These are phyloP conservation scores for Wickerhamomyces hampshirensis DNA, from an alignment of 805 yeast species.

Conservation along the genomic window DNA sequence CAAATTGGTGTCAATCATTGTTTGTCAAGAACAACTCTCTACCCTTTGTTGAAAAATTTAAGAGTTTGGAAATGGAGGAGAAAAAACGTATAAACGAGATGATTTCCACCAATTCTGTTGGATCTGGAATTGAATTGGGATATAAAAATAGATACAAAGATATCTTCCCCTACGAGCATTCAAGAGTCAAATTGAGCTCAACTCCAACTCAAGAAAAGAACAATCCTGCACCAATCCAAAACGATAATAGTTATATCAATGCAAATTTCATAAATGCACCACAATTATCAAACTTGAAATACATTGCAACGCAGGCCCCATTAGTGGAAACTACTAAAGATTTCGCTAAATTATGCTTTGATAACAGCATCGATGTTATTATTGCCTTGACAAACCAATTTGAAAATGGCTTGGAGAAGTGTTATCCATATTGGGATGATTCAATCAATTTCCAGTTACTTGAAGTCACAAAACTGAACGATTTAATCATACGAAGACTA, in stretches of 20 bases:
- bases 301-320: constrained; percentile 93
- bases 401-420: constrained; percentile 78
- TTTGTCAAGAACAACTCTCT: constrained; percentile 21
- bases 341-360: constrained; percentile 75
- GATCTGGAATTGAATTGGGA: constrained; percentile 59
- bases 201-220: constrained; percentile 27
- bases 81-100: constrained; percentile 52
- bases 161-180: constrained; percentile 64
- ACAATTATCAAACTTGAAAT: constrained; percentile 30
- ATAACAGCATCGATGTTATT: constrained; percentile 59
- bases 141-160: constrained; percentile 76
- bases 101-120: constrained; percentile 22
- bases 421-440: constrained; percentile 81
- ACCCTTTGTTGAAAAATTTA: constrained; percentile 47
- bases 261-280: constrained; percentile 62
- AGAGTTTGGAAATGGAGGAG: constrained; percentile 64
- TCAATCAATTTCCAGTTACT: constrained; percentile 29
- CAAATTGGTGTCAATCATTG: constrained; percentile 44
- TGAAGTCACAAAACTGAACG: constrained; percentile 16
- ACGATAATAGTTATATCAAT: constrained; percentile 22
- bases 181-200: constrained; percentile 34
- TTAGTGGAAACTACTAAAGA: constrained; percentile 66
- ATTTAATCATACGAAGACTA: constrained; percentile 39
- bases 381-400: constrained; percentile 69
- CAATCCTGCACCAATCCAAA: neutral